Percentiles rank a stretch among this genome's conserved stretches.
Evolutionary conservation across 2,329 filamentous ascomycete genomes (phyloP).

Genomic region (Colletotrichum spinosum): DNA sequence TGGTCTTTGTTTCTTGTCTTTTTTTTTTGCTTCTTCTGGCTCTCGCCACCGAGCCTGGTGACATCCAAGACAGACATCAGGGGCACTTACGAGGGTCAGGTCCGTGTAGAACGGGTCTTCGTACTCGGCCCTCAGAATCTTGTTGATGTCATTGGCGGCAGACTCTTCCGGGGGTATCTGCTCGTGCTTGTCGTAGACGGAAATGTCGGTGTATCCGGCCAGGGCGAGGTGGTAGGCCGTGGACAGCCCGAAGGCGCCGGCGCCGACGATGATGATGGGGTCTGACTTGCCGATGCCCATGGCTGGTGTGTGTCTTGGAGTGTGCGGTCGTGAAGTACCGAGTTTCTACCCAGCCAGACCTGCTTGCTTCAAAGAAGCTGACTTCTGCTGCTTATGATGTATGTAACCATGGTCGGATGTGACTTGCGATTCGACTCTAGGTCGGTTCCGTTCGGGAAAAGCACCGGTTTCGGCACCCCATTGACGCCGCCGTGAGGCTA

Average conservation of each 20-base stretch:
- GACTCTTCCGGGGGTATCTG: slow-evolving; percentile 59
- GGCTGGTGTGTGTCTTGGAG: not conserved
- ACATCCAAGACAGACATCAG: no score
- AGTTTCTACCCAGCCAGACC: not conserved
- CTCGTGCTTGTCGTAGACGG: slow-evolving; percentile 57
- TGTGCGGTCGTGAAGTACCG: not conserved
- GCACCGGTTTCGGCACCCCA: slow-evolving; percentile 17
- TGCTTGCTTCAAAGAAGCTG: not conserved
- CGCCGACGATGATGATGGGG: slow-evolving; percentile 55
- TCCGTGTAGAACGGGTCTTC: slow-evolving; percentile 68
- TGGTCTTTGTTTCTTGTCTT: not conserved
- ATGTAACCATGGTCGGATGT: slow-evolving; percentile 9
- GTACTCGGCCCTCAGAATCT: slow-evolving; percentile 70
- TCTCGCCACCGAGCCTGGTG: no score
- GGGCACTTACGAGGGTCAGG: slow-evolving; percentile 57
- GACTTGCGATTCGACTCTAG: not conserved
- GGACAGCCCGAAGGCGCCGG: slow-evolving; percentile 63
- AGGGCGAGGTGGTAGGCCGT: slow-evolving; percentile 59
- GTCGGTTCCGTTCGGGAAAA: slow-evolving; percentile 17
- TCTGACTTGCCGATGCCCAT: slow-evolving; percentile 42
- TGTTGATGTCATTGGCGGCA: slow-evolving; percentile 70
- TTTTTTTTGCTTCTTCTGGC: not conserved
- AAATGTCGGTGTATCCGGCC: slow-evolving; percentile 58
- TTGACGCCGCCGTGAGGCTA: slow-evolving; percentile 6
- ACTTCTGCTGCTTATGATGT: slow-evolving; percentile 20